Conservation (phyloP, 805 yeast genomes). For the Brettanomyces sp. region DNA sequence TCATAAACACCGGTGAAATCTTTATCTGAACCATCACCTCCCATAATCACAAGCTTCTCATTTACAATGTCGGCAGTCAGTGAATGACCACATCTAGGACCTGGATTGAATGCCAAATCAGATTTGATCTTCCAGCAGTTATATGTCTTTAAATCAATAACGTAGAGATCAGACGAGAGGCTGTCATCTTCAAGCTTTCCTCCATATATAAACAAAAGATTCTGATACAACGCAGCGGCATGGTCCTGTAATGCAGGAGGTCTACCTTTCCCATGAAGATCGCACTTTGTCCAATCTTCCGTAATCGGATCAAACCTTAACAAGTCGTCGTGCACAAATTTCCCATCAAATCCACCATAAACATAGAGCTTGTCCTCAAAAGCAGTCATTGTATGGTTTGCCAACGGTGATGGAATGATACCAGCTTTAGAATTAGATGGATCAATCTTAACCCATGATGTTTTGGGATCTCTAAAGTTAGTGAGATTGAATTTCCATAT, state of each 20-base stretch:
- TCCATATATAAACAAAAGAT: conserved; percentile 76
- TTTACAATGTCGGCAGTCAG: conserved; percentile 59
- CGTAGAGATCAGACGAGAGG: conserved; percentile 55
- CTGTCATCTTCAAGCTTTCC: conserved; percentile 75
- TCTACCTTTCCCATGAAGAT: conserved; percentile 48
- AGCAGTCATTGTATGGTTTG: conserved; percentile 85
- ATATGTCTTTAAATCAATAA: conserved; percentile 64
- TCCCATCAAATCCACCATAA: conserved; percentile 82
- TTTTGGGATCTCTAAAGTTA: conserved; percentile 71
- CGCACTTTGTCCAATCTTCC: conserved; percentile 62
- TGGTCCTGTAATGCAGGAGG: conserved; percentile 93
- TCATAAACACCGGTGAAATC: conserved; percentile 23
- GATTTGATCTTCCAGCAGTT: conserved; percentile 54
- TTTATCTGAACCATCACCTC: conserved; percentile 78
- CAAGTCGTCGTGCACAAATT: conserved; percentile 60
- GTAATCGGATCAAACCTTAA: conserved; percentile 69
- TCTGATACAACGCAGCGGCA: conserved; percentile 70
- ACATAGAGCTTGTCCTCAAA: conserved; percentile 71
- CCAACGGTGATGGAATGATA: conserved; percentile 63
- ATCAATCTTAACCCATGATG: conserved; percentile 71
- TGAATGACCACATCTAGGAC: conserved; percentile 87
- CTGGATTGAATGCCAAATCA: conserved; percentile 46
- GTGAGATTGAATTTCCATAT: conserved; percentile 80
- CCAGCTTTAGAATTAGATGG: conserved; percentile 27
- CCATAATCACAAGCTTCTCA: conserved; percentile 74